These are phyloP conservation scores for Diaporthe ampelina DNA, from an alignment of 2,329 filamentous ascomycete genomes.

Conservation along the genomic window DNA sequence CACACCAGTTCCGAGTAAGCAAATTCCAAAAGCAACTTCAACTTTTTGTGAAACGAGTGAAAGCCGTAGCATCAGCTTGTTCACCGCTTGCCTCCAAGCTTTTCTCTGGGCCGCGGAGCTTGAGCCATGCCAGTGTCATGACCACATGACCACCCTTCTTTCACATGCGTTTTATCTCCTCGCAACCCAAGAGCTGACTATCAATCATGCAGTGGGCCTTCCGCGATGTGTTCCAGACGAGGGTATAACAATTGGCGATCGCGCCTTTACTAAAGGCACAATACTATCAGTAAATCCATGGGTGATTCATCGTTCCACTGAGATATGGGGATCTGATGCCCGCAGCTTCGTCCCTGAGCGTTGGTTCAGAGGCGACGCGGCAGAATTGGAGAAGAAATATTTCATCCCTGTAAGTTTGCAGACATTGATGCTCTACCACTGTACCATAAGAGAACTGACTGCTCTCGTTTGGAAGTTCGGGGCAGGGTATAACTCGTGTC, in stretches of 20 bases:
- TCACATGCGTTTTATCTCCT: too few relatives aligned
- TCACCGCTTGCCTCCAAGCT: too few relatives aligned
- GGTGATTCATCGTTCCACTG: conserved; percentile 48
- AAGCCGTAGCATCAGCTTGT: too few relatives aligned
- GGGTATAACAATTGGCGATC: conserved; percentile 47
- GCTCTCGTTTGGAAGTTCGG: conserved; percentile 18
- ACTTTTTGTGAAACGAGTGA: too few relatives aligned
- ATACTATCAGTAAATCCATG: conserved; percentile 45
- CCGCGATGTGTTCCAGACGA: conserved; percentile 46
- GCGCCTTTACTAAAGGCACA: conserved; percentile 48
- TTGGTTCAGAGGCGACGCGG: conserved; percentile 43
- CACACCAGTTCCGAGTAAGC: conserved; percentile 45
- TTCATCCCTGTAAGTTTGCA: conserved; percentile 43
- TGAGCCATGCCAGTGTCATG: neutral
- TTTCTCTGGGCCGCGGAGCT: neutral
- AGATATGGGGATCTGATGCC: conserved; percentile 46
- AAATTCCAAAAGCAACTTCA: too few relatives aligned
- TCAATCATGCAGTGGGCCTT: conserved; percentile 42
- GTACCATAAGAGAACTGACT: neutral
- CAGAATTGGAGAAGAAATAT: conserved; percentile 42
- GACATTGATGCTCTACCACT: neutral
- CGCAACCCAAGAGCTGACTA: neutral
- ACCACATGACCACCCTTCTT: neutral
- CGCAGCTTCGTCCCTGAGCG: conserved; percentile 44
- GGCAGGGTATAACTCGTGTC: conserved; percentile 26